Evolutionary conservation across 176 grass and related monocot species (phyloP).

Genomic region (Elaeis guineensis): DNA sequence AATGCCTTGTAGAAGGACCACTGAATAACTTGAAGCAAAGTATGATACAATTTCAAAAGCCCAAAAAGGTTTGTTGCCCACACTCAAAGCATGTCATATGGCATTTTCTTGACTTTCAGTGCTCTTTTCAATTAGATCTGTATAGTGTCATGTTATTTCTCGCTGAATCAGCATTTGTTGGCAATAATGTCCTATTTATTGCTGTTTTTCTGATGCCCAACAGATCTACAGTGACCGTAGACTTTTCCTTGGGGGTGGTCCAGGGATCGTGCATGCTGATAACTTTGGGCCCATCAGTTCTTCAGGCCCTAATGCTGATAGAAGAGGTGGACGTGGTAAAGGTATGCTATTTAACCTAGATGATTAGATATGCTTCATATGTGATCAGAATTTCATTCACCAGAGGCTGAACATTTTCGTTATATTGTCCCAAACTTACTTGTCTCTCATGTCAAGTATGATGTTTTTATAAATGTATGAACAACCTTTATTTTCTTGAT

Average conservation of each 20-base stretch:
- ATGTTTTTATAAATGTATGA: too few relatives aligned
- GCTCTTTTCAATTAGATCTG: too few relatives aligned
- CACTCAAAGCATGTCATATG: neutral
- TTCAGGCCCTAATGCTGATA: slow-evolving; percentile 43
- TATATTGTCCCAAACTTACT: too few relatives aligned
- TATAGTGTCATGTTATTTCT: too few relatives aligned
- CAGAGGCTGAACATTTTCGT: too few relatives aligned
- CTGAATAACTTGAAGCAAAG: slow-evolving; percentile 99
- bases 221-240: slow-evolving; percentile 92
- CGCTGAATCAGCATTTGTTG: too few relatives aligned
- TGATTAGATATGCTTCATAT: too few relatives aligned
- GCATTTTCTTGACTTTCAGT: too few relatives aligned
- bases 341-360: slow-evolving; percentile 20
- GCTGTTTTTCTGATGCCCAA: slow-evolving; percentile 13
- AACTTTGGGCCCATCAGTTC: slow-evolving; percentile 43
- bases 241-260: slow-evolving; percentile 78
- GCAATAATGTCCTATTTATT: neutral
- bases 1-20: slow-evolving; percentile 96
- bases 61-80: slow-evolving; percentile 64
- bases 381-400: too few relatives aligned
- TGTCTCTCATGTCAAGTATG: too few relatives aligned
- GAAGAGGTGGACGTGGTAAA: slow-evolving; percentile 73
- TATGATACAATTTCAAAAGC: slow-evolving; percentile 99
- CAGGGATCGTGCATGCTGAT: slow-evolving; percentile 54
- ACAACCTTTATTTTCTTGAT: neutral